Base-by-base conservation (phyloP, 108 stramenopile species). In the Chaetoceros muelleri region DNA sequence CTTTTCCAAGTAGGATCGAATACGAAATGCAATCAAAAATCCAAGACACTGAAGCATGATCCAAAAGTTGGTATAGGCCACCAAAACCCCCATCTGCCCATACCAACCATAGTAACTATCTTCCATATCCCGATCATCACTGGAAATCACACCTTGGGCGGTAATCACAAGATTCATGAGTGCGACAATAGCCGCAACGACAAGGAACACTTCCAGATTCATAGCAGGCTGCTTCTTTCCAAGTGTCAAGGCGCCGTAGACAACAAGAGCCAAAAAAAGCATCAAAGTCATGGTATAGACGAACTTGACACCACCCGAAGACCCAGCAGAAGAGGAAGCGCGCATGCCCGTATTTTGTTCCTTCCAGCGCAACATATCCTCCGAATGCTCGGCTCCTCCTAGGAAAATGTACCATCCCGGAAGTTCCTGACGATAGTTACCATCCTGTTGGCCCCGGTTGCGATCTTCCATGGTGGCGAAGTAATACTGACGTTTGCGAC, bases 41-140 rank as follows among this genome's bases (percentile, higher is more conserved):
- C 34, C 34, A 40, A 40, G 5, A 40, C 34, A 40, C 5, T 10
- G 13, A 13, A 40, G 34, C 58, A 72, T 50, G 59, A 72, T 53
- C 66, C 66, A 72, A 26, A 72, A 72, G 51, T 67, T 61, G 46
- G 66, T 67, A 21, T 72, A 72, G 19, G 66, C 71, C 21, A 72
- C 49, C 5, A 72, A 60, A 1, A 72, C 71, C 48, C 61, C 54
- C 45, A 53, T 66, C 50, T 72, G 71, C 5, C 71, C 71, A 59
- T 60, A 72, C 71, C 71, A 72, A 20, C 71, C 71, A 34, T 72
- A 72, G 50, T 58, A 51, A 8, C 54, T 56, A 27, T 67, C 54
- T 31, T 72, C 71, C 25, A 72, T 58, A 34, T 52, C 54, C 17
- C 71, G 60, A 22, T 62, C 57, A 20, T 72, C 66, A 18, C 61